These are phyloP conservation scores for Yamadazyma nakazawae DNA, from an alignment of 805 yeast genomes.

Conservation along the genomic window DNA sequence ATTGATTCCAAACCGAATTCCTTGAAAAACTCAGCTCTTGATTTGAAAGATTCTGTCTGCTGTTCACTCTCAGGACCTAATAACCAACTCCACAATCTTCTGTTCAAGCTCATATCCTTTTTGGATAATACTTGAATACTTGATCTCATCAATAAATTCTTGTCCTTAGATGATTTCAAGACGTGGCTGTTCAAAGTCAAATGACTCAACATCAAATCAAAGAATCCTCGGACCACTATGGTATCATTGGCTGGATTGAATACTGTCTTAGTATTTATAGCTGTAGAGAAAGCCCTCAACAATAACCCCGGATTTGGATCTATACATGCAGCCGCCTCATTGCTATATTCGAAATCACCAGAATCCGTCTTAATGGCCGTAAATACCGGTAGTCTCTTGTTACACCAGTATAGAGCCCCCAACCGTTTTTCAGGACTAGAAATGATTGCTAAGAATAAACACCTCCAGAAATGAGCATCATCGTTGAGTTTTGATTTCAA, in stretches of 20 bases:
- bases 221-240: conserved; percentile 78
- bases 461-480: conserved; percentile 83
- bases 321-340: conserved; percentile 59
- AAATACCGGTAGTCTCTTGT: conserved; percentile 61
- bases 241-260: conserved; percentile 49
- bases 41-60: conserved; percentile 7
- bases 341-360: conserved; percentile 23
- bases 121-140: conserved; percentile 69
- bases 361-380: conserved; percentile 28
- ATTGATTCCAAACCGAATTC: conserved; percentile 51
- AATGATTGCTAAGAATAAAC: conserved; percentile 69
- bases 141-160: conserved; percentile 53
- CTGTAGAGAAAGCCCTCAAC: conserved; percentile 67
- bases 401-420: conserved; percentile 81
- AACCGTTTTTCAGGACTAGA: conserved; percentile 74
- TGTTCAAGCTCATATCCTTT: conserved; percentile 89
- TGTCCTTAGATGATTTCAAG: conserved; percentile 52
- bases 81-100: conserved; percentile 92
- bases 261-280: conserved; percentile 45
- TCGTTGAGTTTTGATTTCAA: conserved; percentile 57
- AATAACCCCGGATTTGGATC: conserved; percentile 78
- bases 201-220: conserved; percentile 71
- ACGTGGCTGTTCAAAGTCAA: conserved; percentile 63
- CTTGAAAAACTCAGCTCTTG: conserved; percentile 57
- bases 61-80: conserved; percentile 64